Evolutionary conservation across 2,329 filamentous ascomycete species (phyloP).

Genomic region (Aureobasidium sp.): DNA sequence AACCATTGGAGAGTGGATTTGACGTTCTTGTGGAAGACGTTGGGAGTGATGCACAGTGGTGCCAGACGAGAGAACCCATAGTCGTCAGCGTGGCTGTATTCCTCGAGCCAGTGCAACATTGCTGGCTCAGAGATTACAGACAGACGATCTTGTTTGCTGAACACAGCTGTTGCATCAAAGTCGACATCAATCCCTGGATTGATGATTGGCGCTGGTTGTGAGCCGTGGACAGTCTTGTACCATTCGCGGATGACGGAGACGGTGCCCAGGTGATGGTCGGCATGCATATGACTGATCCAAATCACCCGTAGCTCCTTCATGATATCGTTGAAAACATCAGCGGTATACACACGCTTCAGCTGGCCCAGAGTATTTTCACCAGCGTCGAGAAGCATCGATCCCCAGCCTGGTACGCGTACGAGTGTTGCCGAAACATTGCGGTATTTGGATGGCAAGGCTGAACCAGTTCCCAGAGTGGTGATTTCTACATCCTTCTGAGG

Average conservation of each 20-base stretch:
- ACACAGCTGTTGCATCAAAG: constrained; percentile 22
- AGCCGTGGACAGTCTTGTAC: constrained; percentile 50
- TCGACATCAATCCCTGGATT: constrained; percentile 18
- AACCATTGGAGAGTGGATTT: constrained; percentile 26
- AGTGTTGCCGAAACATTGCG: constrained; percentile 90
- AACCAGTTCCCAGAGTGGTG: constrained; percentile 83
- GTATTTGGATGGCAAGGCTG: constrained; percentile 85
- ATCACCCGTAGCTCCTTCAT: constrained; percentile 71
- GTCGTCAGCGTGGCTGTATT: constrained; percentile 72
- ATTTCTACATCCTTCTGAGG: constrained; percentile 72
- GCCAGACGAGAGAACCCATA: constrained; percentile 56
- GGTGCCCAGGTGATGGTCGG: constrained; percentile 88
- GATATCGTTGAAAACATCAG: constrained; percentile 55
- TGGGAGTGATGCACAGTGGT: constrained; percentile 36
- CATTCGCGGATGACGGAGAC: constrained; percentile 75
- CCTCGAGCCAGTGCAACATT: constrained; percentile 69
- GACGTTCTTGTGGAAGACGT: constrained; percentile 13
- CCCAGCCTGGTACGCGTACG: constrained; percentile 70
- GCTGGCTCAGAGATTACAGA: constrained; percentile 59
- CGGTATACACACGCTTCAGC: constrained; percentile 62
- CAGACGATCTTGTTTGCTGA: constrained; percentile 31
- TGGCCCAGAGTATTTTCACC: constrained; percentile 91
- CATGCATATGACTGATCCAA: constrained; percentile 93
- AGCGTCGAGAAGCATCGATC: constrained; percentile 84
- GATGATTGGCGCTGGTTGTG: constrained; percentile 21